Evolutionary conservation across 768 basidiomycete genomes (phyloP).

Genomic region (Psilocybe subaeruginosa): DNA sequence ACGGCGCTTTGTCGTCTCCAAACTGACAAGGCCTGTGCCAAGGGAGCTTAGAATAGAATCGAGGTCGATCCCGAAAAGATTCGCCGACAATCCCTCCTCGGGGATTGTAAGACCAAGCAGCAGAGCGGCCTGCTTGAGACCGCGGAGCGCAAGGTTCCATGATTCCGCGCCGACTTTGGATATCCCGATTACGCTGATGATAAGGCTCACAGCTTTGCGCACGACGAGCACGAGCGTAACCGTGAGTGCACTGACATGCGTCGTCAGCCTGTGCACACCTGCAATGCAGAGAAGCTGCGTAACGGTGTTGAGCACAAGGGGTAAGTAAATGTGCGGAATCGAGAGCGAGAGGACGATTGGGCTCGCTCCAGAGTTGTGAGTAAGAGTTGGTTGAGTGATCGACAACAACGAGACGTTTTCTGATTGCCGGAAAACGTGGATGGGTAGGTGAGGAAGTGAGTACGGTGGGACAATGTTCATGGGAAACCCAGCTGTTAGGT

Average conservation of each 20-base stretch:
- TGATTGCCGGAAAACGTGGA: conserved; percentile 22
- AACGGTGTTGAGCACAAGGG: conserved; percentile 74
- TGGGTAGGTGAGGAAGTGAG: conserved; percentile 25
- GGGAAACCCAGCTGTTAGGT: conserved; percentile 21
- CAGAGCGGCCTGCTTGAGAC: background rate
- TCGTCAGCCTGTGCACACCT: conserved; percentile 86
- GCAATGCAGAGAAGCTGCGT: conserved; percentile 87
- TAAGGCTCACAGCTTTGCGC: conserved; percentile 76
- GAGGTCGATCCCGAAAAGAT: conserved; percentile 14
- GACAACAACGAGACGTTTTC: conserved; percentile 22
- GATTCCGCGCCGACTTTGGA: conserved; percentile 19
- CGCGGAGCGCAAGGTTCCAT: background rate
- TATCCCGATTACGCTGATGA: conserved; percentile 67
- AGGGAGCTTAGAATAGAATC: conserved; percentile 14
- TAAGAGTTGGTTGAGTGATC: conserved; percentile 26
- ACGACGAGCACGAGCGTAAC: conserved; percentile 84
- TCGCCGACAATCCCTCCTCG: background rate
- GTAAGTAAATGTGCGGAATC: conserved; percentile 63
- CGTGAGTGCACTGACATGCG: conserved; percentile 70
- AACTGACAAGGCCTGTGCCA: conserved; percentile 21
- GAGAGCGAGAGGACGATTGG: conserved; percentile 30
- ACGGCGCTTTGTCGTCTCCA: conserved; percentile 17
- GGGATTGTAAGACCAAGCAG: conserved; percentile 3
- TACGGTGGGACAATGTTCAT: conserved; percentile 39
- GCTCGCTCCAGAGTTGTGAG: conserved; percentile 8